Base-by-base conservation (phyloP, 495 filamentous ascomycete genomes). In the Podospora pseudocomata region DNA sequence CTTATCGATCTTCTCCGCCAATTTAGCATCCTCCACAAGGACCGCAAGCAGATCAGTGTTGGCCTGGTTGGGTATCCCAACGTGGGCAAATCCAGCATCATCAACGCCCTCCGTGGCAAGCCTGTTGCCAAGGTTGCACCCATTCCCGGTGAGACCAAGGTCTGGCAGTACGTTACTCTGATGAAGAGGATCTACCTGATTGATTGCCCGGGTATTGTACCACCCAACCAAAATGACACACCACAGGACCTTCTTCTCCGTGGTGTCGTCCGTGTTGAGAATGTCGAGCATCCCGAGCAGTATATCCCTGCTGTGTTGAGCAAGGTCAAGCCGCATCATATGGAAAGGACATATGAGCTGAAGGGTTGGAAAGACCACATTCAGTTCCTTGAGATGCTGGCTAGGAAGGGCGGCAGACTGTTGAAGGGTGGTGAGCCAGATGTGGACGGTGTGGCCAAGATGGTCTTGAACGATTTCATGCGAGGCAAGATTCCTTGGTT, bases 151-250 rank as follows among this genome's bases (percentile, higher is more conserved):
- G 91, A 93, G 78, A 98, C 94, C 67, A 99, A 97, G 80, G 90
- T 97, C 15, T 98, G 76, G 73, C 75, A 99, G 77, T 98, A 97
- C 71, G 91, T 99, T 67, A 97, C 94, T 0, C 78, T 99, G 64
- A 98, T 97, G 93, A 94, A 93, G 78, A 84, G 96, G 63, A 97
- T 99, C 57, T 98, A 97, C 76, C 84, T 99, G 64, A 97, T 98
- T 71, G 95, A 98, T 74, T 97, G 95, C 73, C 95, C 95, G 49
- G 95, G 95, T 72, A 92, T 99, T 30, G 95, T 97, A 9, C 94
- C 95, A 7, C 93, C 95, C 2, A 94, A 88, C 71, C 87, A 87
- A 54, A 86, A 87, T 57, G 94, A 97, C 72, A 91, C 88, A 0
- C 89, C 91, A 57, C 86, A 92, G 75, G 94, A 97, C 69, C 92